A percentile compares a stretch with the other conserved stretches of the same genome.
phyloP scores from a whole-genome alignment of 176 grass and related monocot genomes.

The Eragrostis curvula region DNA sequence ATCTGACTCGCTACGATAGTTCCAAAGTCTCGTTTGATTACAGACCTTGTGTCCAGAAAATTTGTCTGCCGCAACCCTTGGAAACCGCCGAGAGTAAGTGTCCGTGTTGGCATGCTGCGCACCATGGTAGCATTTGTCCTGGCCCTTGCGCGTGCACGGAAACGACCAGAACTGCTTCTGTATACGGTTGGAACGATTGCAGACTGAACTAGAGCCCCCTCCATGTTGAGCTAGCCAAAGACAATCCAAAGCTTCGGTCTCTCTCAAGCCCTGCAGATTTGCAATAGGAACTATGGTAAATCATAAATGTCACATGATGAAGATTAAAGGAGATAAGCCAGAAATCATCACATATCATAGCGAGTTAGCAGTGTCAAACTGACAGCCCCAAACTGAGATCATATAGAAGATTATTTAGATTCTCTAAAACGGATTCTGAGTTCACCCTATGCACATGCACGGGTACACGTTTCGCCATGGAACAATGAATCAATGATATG shows the following conservation, averaged over 20 bases:
- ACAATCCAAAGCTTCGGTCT: neutral
- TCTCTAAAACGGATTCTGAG: neutral
- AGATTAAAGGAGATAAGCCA: neutral
- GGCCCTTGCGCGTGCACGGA: conserved; percentile 32
- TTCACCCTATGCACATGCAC: neutral
- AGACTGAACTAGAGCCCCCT: conserved; percentile 79
- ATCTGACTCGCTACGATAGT: conserved; percentile 63
- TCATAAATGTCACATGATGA: neutral
- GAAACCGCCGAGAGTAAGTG: conserved; percentile 61
- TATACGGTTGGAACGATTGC: conserved; percentile 56
- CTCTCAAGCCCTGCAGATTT: conserved; percentile 7
- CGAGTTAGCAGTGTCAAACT: neutral
- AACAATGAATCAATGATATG: neutral
- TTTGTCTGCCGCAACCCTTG: conserved; percentile 65
- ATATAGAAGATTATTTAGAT: neutral
- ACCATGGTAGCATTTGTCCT: conserved; percentile 44
- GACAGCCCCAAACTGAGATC: neutral
- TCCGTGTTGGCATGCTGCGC: conserved; percentile 40
- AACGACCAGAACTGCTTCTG: conserved; percentile 43
- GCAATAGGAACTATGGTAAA: neutral
- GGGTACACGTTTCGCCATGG: neutral
- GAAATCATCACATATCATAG: neutral
- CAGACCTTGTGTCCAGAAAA: conserved; percentile 51
- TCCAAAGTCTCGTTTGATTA: conserved; percentile 47
- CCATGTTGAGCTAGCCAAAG: conserved; percentile 55